Base-by-base conservation (phyloP, 169 alveolate species). In the Cyclospora cayetanensis region DNA sequence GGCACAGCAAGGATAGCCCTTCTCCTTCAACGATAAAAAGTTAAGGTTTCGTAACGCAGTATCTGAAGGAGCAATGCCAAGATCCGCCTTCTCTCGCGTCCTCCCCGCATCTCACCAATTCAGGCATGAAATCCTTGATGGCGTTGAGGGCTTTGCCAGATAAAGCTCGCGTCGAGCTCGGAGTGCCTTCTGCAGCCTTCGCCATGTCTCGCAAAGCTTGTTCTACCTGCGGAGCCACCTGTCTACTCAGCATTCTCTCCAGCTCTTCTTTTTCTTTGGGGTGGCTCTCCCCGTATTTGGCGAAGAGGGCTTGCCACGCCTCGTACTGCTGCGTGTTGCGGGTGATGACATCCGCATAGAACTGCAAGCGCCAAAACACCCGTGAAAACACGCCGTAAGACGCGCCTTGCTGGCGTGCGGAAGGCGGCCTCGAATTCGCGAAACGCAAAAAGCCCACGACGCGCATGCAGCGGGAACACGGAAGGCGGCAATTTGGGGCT, bases 261-360 rank as follows among this genome's bases (percentile, higher is more conserved):
- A 95, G 70, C 77, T 95, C 96, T 77, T 80, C 90, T 31, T 82
- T 92, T 90, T 86, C 92, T 9, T 88, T 86, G 15, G 95, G 96
- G 87, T 92, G 92, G 35, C 86, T 42, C 70, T 70, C 82, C 41
- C 93, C 93, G 70, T 80, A 95, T 53, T 92, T 85, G 22, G 65
- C 87, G 79, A 93, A 93, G 79, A 90, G 94, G 37, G 84, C 50
- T 50, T 92, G 85, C 96, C 96, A 95, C 37, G 89, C 91, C 55
- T 91, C 82, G 86, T 93, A 93, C 35, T 77, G 65, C 39, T 84
- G 90, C 72, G 91, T 90, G 76, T 92, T 91, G 66, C 92, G 91
- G 90, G 89, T 63, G 68, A 65, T 55, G 43, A 93, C 94, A 3
- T 93, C 89, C 46, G 90, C 90, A 35, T 90, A 90, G 70, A 90